phyloP scores from a whole-genome alignment of 768 basidiomycete genomes.

The Russula sp. region DNA sequence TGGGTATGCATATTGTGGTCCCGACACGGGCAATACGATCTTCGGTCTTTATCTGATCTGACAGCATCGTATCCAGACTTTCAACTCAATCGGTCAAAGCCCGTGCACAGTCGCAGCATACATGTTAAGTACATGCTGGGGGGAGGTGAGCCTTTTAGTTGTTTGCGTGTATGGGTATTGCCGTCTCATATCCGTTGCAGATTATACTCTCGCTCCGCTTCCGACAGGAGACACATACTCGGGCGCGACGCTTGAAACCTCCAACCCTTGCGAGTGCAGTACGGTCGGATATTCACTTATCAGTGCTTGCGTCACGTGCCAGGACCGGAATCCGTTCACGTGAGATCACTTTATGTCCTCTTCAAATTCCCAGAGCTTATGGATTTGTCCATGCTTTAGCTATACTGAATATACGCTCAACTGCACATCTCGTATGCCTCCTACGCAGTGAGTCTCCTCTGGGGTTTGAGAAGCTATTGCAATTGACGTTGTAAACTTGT shows the following conservation, averaged over 20 bases:
- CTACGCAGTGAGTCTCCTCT: conserved; percentile 6
- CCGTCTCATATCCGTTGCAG: neutral
- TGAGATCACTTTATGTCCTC: neutral
- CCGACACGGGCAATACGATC: too few species aligned
- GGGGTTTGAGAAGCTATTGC: too few species aligned
- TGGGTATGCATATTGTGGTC: neutral
- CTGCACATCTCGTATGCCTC: neutral
- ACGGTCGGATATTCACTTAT: conserved; percentile 2
- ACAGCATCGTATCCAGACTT: neutral
- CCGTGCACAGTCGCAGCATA: neutral
- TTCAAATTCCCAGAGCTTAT: neutral
- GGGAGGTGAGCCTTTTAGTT: neutral
- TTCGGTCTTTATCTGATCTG: neutral
- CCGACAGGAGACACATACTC: neutral
- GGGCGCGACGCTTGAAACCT: too few species aligned
- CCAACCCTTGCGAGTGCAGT: neutral
- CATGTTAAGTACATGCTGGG: neutral
- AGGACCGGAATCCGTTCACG: neutral
- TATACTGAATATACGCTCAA: neutral
- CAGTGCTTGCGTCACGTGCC: neutral
- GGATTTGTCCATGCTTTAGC: neutral
- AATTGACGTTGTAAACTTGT: neutral
- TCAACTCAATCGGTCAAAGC: neutral
- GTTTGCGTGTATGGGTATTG: neutral
- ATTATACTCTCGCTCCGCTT: neutral